Conservation (phyloP, 192 early-diverging fungal genomes). For the Umbelopsis sp. region DNA sequence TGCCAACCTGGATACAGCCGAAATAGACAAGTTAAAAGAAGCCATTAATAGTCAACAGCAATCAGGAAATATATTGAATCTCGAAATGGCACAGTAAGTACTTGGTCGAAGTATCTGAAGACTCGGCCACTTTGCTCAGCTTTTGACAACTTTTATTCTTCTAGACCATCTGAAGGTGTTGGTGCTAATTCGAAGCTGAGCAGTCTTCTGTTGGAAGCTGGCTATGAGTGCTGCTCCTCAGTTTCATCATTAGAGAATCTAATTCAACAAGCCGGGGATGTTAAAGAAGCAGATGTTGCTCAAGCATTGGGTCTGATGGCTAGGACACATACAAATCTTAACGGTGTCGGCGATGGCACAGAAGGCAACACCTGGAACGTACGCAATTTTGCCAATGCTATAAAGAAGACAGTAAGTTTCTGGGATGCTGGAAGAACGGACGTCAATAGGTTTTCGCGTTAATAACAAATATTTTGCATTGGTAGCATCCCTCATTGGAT, state of each 20-base stretch:
- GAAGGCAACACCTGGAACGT: constrained; percentile 62
- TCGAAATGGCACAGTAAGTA: constrained; percentile 10
- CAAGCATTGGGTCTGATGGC: constrained; percentile 69
- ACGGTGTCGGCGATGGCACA: constrained; percentile 38
- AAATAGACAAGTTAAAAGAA: constrained; percentile 23
- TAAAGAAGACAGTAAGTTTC: constrained; percentile 56
- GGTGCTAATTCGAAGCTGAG: constrained; percentile 33
- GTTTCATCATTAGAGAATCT: constrained; percentile 43
- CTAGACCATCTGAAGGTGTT: constrained; percentile 38
- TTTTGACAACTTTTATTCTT: background rate
- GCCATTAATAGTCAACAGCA: background rate
- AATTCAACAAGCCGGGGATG: constrained; percentile 43
- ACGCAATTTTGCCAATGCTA: constrained; percentile 56
- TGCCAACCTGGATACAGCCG: constrained; percentile 4
- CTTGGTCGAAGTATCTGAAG: background rate
- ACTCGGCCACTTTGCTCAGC: constrained; percentile 1
- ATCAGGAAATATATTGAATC: background rate
- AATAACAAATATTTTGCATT: constrained; percentile 13
- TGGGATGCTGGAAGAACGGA: background rate
- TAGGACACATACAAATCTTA: constrained; percentile 46
- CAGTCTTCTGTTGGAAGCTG: constrained; percentile 55
- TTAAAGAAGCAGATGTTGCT: constrained; percentile 58
- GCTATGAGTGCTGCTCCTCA: constrained; percentile 53
- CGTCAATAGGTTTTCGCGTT: background rate
- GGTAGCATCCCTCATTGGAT: constrained; percentile 57